These are phyloP conservation scores for Termitomyces sp. DNA, from an alignment of 768 basidiomycete genomes.

Conservation along the genomic window DNA sequence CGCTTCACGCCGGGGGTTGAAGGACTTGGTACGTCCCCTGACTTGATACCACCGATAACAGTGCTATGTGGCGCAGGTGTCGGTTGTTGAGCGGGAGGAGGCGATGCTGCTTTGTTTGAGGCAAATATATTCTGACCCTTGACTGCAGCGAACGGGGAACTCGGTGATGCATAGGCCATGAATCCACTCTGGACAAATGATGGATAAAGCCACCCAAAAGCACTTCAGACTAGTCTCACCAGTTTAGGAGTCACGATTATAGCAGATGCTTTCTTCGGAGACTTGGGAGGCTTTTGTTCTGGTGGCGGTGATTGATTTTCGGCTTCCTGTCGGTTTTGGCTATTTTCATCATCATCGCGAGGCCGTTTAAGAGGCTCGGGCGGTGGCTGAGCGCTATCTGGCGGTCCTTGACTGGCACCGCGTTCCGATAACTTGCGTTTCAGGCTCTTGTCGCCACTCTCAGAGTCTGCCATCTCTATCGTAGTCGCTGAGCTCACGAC, in stretches of 20 bases:
- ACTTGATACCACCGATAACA: conserved; percentile 6
- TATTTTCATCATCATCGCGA: conserved; percentile 57
- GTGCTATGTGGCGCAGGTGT: conserved; percentile 7
- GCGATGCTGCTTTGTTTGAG: conserved; percentile 31
- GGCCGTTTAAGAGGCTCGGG: conserved; percentile 49
- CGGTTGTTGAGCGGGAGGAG: conserved; percentile 17
- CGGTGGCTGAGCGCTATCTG: conserved; percentile 23
- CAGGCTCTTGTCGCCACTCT: conserved; percentile 53
- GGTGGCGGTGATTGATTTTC: conserved; percentile 70
- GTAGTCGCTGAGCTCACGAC: conserved; percentile 1
- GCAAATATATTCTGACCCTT: conserved; percentile 61
- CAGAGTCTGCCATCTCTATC: conserved; percentile 31
- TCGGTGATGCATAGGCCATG: conserved; percentile 72
- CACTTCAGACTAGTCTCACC: conserved; percentile 29
- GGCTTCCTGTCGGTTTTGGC: conserved; percentile 55
- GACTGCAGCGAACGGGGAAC: conserved; percentile 69
- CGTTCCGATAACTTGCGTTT: conserved; percentile 71
- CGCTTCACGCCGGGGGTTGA: conserved; percentile 24
- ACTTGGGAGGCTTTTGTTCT: conserved; percentile 33
- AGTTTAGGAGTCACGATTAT: conserved; percentile 30
- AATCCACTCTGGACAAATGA: conserved; percentile 54
- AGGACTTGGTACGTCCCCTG: conserved; percentile 16
- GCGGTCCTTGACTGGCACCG: conserved; percentile 57
- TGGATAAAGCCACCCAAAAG: not conserved
- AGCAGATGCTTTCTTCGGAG: conserved; percentile 15